phyloP scores from a whole-genome alignment of 2,329 filamentous ascomycete species.

The Apiospora marii region DNA sequence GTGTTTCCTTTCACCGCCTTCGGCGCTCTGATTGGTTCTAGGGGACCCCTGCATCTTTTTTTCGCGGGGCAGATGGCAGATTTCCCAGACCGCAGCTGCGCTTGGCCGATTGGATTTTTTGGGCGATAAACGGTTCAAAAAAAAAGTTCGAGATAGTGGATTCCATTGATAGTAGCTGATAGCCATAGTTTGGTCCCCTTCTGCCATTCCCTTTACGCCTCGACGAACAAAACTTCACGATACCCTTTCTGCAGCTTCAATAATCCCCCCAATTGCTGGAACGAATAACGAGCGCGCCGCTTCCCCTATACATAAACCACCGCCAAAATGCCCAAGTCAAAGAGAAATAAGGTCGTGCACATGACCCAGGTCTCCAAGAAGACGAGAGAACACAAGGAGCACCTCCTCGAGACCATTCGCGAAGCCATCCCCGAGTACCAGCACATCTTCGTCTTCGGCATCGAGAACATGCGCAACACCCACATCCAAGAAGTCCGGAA shows the following conservation, averaged over 20 bases:
- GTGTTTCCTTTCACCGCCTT: slow-evolving; percentile 26
- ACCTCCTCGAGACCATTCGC: slow-evolving; percentile 88
- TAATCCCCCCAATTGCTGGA: background rate
- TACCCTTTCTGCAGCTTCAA: background rate
- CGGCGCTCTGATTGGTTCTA: slow-evolving; percentile 19
- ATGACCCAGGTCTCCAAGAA: slow-evolving; percentile 94
- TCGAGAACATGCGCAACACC: slow-evolving; percentile 98
- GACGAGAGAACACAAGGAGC: slow-evolving; percentile 87
- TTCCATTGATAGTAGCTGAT: background rate
- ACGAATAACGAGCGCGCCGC: background rate
- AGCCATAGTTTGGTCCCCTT: slow-evolving; percentile 4
- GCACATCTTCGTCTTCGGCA: slow-evolving; percentile 90
- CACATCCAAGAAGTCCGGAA: slow-evolving; percentile 90
- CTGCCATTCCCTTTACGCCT: background rate
- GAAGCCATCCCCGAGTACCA: slow-evolving; percentile 85
- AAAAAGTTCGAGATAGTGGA: slow-evolving; percentile 25
- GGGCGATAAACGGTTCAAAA: slow-evolving; percentile 26
- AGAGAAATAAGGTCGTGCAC: slow-evolving; percentile 88
- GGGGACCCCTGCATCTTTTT: slow-evolving; percentile 17
- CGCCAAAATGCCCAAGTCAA: slow-evolving; percentile 87
- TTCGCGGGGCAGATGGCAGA: slow-evolving; percentile 23
- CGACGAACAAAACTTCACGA: background rate
- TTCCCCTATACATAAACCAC: background rate
- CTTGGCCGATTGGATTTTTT: slow-evolving; percentile 15
- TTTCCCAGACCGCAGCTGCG: background rate